These are phyloP conservation scores for Thermomyces lanuginosus DNA, from an alignment of 2,329 filamentous ascomycete genomes.

Conservation along the genomic window DNA sequence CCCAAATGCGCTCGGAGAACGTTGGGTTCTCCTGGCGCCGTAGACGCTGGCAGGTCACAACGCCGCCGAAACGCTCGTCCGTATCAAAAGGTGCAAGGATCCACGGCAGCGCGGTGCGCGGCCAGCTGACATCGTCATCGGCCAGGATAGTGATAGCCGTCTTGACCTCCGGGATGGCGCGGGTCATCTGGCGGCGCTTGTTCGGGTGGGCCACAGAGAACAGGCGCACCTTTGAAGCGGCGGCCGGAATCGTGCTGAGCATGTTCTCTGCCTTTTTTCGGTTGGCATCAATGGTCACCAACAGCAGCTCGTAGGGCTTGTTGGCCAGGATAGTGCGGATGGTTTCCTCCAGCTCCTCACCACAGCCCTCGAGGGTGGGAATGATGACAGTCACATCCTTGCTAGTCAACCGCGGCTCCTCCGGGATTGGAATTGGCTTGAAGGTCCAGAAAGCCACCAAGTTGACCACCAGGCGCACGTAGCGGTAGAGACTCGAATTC, in stretches of 20 bases:
- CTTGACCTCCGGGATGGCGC: conserved; percentile 69
- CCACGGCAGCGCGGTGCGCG: conserved; percentile 70
- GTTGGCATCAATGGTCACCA: conserved; percentile 77
- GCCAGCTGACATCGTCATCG: conserved; percentile 93
- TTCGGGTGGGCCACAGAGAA: conserved; percentile 73
- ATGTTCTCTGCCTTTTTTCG: conserved; percentile 51
- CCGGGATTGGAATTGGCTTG: conserved; percentile 66
- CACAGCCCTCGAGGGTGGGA: conserved; percentile 75
- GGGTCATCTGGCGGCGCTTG: conserved; percentile 85
- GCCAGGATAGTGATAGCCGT: conserved; percentile 82
- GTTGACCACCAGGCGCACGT: conserved; percentile 71
- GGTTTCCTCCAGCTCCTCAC: conserved; percentile 67
- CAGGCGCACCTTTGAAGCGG: conserved; percentile 53
- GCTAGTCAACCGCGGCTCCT: conserved; percentile 61
- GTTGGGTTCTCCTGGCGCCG: conserved; percentile 49
- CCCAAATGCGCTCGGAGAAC: conserved; percentile 52
- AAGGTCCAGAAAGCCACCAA: conserved; percentile 74
- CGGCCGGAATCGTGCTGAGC: conserved; percentile 35
- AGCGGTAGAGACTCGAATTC: conserved; percentile 71
- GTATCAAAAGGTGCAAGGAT: conserved; percentile 86
- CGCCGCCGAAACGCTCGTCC: conserved; percentile 58
- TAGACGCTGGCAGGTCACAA: conserved; percentile 80
- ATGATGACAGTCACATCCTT: conserved; percentile 88
- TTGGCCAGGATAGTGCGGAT: conserved; percentile 42
- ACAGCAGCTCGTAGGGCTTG: conserved; percentile 51